These are phyloP conservation scores for Lepraria neglecta DNA, from an alignment of 495 filamentous ascomycete species.

Conservation along the genomic window DNA sequence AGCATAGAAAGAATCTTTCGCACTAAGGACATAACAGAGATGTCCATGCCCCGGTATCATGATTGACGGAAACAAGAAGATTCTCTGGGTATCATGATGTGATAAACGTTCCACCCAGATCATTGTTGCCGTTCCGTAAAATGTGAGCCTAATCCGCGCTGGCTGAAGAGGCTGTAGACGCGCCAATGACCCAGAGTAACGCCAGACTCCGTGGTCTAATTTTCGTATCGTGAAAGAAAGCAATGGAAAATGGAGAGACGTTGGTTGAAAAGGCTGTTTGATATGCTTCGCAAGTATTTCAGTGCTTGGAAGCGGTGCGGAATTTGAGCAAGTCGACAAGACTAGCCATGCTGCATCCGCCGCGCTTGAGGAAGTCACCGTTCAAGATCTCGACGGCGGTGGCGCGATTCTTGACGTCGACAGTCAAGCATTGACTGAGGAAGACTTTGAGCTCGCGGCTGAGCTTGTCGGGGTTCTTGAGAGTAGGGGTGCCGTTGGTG, in stretches of 20 bases:
- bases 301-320: constrained; percentile 25
- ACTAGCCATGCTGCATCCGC: constrained; percentile 70
- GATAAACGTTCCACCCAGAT: constrained; percentile 4
- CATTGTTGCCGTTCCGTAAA: neutral
- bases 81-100: constrained; percentile 16
- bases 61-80: neutral
- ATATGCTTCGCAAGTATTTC: neutral
- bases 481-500: constrained; percentile 89
- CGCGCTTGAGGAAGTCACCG: constrained; percentile 66
- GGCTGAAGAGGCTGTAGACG: neutral
- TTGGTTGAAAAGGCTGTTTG: neutral
- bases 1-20: neutral
- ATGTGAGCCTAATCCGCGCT: constrained; percentile 1
- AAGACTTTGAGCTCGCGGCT: constrained; percentile 96
- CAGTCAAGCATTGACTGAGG: constrained; percentile 89
- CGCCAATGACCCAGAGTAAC: neutral
- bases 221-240: neutral
- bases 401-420: constrained; percentile 90
- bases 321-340: constrained; percentile 82
- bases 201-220: constrained; percentile 12
- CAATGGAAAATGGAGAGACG: neutral
- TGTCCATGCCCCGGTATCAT: constrained; percentile 14
- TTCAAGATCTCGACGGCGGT: constrained; percentile 79
- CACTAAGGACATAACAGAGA: neutral
- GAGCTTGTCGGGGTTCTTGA: constrained; percentile 96